phyloP scores from a whole-genome alignment of 768 basidiomycete species.

The Mycena leptocephala region DNA sequence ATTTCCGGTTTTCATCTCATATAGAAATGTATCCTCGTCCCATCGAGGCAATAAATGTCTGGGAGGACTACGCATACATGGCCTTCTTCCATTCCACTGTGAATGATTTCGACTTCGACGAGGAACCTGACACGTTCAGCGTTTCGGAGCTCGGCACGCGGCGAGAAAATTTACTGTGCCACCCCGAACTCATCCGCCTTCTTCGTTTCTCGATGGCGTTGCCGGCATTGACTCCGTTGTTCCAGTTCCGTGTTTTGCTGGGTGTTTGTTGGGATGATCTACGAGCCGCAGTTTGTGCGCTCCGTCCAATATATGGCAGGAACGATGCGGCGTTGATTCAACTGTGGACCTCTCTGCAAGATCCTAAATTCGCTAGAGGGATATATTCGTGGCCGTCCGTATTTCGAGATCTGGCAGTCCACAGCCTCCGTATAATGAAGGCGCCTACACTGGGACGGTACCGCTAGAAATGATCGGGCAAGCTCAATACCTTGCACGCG shows the following conservation, averaged over 20 bases:
- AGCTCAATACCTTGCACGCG: not conserved
- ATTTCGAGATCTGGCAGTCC: conserved; percentile 23
- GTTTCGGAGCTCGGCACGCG: not conserved
- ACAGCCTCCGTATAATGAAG: conserved; percentile 25
- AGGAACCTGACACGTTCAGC: not conserved
- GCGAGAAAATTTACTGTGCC: conserved; percentile 7
- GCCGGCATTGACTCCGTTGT: conserved; percentile 28
- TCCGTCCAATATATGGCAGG: conserved; percentile 21
- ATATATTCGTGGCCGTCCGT: conserved; percentile 14
- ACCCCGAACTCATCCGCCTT: conserved; percentile 26
- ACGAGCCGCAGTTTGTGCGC: conserved; percentile 12
- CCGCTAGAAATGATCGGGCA: conserved; percentile 23
- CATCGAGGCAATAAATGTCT: not conserved
- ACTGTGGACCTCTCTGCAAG: conserved; percentile 26
- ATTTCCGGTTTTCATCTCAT: not conserved
- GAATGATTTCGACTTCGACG: conserved; percentile 36
- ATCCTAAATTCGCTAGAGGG: conserved; percentile 14
- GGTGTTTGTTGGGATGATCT: conserved; percentile 20
- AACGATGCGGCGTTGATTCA: not conserved
- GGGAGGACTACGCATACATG: conserved; percentile 37
- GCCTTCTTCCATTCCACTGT: conserved; percentile 25
- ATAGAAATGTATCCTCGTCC: conserved; percentile 22
- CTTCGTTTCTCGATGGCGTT: conserved; percentile 26
- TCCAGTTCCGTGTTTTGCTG: conserved; percentile 30
- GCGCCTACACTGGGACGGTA: not conserved